Base-by-base conservation (phyloP, 2,329 filamentous ascomycete species). In the Colletotrichum falcatum region DNA sequence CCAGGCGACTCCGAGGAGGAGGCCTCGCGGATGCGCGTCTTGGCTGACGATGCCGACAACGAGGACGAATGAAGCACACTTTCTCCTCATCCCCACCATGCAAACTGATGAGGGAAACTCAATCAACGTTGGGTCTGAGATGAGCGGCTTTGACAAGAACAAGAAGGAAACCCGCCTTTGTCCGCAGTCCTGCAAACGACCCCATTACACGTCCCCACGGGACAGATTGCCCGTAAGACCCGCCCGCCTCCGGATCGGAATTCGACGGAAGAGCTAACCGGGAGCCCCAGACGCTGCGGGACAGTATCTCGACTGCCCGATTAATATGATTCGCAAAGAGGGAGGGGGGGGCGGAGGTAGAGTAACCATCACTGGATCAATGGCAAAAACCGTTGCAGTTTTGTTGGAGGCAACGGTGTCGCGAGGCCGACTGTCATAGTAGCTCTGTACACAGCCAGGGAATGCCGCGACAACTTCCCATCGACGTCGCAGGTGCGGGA, bases 1-100 rank as follows among this genome's bases (percentile, higher is more conserved):
- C 64, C 68, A 54, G 68, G 68, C 44, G 68, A 71, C 53, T 71
- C 68, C 12, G 68, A 71, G 59, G 68, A 71, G 59, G 68, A 68
- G 44, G 68, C 68, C n/a, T 67, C 65, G 28, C 59, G 58, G 28
- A 44, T 71, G 53, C 58, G 68, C 35, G 68, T 71, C 14, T 37
- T 71, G 30, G 58, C 65, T 7, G 61, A 64, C 26, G 61, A 64
- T 12, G 51, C 23, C 2, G 68, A 71, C 39, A 53, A 59, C 11
- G 68, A 71, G 28, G 68, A 63, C n/a, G 65, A 68, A 53, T 67
- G 64, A 62, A 54, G 6, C 30, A 23, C 2, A 18, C 2, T 12
- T 55, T 11, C 16, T 6, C 44, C 44, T 23, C 44, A 46, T 46
- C 44, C 44, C 44, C 44, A 46, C 9, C 30, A 30, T 20, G 20